Conservation (phyloP, 768 basidiomycete genomes). For the Mycena galopus region DNA sequence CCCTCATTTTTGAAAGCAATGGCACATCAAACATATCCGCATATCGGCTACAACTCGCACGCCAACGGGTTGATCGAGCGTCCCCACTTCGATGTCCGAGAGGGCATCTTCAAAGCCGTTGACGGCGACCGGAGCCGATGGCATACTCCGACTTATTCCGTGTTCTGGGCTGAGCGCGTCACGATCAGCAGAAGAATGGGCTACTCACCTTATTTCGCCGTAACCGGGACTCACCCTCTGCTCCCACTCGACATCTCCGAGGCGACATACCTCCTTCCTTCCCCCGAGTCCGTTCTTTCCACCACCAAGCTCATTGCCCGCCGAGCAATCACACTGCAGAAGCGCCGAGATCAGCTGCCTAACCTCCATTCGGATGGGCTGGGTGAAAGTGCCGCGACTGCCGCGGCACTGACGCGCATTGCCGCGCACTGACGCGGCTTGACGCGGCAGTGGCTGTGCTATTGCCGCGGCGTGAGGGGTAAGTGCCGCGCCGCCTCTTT, state of each 20-base stretch:
- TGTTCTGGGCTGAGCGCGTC: conserved; percentile 40
- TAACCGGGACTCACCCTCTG: too few relatives aligned
- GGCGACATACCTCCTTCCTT: too few relatives aligned
- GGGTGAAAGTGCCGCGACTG: too few relatives aligned
- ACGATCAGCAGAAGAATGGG: conserved; percentile 32
- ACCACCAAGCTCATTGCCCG: neutral
- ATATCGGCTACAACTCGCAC: conserved; percentile 8
- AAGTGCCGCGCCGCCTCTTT: too few relatives aligned
- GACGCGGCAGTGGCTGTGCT: too few relatives aligned
- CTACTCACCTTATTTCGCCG: conserved; percentile 36
- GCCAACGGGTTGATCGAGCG: neutral
- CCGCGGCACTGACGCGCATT: too few relatives aligned
- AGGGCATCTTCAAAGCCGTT: neutral
- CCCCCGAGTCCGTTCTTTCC: conserved; percentile 20
- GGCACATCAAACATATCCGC: conserved; percentile 23
- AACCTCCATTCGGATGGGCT: too few relatives aligned
- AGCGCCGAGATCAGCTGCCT: too few relatives aligned
- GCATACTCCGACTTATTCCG: conserved; percentile 22
- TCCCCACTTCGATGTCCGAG: neutral
- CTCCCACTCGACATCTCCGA: too few relatives aligned
- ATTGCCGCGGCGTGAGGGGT: too few relatives aligned
- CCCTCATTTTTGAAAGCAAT: neutral
- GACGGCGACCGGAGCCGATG: neutral
- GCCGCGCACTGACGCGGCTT: too few relatives aligned
- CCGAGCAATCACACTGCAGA: neutral